Evolutionary conservation across 1,284 basidiomycete species (phyloP), one percentile per base, ranked within the genome.

Genomic region (Pholiota adiposa): DNA sequence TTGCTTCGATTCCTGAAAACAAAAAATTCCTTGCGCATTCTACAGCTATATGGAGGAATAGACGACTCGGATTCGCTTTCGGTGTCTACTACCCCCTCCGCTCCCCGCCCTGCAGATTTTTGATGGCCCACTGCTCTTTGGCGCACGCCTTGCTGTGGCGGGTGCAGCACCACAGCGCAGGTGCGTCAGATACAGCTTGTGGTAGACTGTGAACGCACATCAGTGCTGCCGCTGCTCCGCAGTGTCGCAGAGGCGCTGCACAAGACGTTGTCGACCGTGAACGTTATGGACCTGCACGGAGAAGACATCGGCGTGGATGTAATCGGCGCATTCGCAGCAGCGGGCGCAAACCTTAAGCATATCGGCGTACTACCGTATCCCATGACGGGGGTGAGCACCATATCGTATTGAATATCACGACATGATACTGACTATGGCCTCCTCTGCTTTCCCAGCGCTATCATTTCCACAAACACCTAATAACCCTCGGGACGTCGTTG

Each of bases 301-400:
- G 69, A 73, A 23, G 65, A 68, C 0, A 27, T 68, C n/a, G 59
- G 66, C 0, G 27, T 56, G 1, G 58, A 54, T 2, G 60, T 67
- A 2, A 41, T 75, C 12, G 56, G 57, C 3, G 41, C 67, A 18
- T 46, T 76, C 14, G 58, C 68, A 4, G 58, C 41, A 4, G 46
- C 52, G 14, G 70, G 70, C 23, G 73, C 71, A 0, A 50, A 66
- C 2, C 55, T 75, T 7, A 56, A 54, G 19, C 69, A 74, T 57
- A 23, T 73, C 27, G 73, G 73, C 1, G 44, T 70, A n/a, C 56
- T 75, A 3, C 67, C 70, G 2, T 69, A 72, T 51, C 69, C 75
- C 4, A 58, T 69, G 36, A 54, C 61, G 21, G 60, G 67, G 23
- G 70, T 75, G 51, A 62, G 73, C 67, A 4, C 36, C 43, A 29